These are phyloP conservation scores for Cladorrhinum sp. DNA, from an alignment of 2,329 filamentous ascomycete species.

Conservation along the genomic window DNA sequence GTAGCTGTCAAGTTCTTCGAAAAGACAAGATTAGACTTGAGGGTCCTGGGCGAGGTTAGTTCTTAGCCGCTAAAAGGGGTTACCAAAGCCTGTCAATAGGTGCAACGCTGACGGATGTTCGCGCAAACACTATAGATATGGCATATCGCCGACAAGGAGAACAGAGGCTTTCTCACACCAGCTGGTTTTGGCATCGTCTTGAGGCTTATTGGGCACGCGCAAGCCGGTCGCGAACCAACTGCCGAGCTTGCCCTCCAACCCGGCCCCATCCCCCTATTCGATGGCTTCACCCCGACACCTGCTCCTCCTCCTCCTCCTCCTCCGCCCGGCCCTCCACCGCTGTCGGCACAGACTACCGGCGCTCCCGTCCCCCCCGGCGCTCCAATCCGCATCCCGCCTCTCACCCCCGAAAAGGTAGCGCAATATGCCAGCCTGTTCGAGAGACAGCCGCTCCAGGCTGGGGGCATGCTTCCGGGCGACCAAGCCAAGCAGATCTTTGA, in stretches of 20 bases:
- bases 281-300: conserved; percentile 58
- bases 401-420: conserved; percentile 82
- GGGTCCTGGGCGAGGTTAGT: conserved; percentile 80
- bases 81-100: not conserved
- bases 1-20: conserved; percentile 97
- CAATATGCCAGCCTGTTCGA: conserved; percentile 92
- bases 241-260: conserved; percentile 78
- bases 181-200: conserved; percentile 91
- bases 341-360: conserved; percentile 56
- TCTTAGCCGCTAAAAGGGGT: not conserved
- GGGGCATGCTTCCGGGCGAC: conserved; percentile 72
- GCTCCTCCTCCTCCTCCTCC: conserved; percentile 37
- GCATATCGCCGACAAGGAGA: conserved; percentile 97
- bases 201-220: conserved; percentile 91
- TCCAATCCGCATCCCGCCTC: conserved; percentile 80
- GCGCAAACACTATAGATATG: conserved; percentile 68
- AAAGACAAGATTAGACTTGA: conserved; percentile 83
- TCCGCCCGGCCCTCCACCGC: conserved; percentile 35
- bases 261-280: conserved; percentile 88
- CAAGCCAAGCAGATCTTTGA: conserved; percentile 93
- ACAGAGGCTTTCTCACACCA: conserved; percentile 87
- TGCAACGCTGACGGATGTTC: conserved; percentile 27
- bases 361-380: conserved; percentile 44
- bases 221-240: conserved; percentile 78
- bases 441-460: conserved; percentile 75